phyloP scores from a whole-genome alignment of 148 eudicot species.

The Arctostaphylos glauca region DNA sequence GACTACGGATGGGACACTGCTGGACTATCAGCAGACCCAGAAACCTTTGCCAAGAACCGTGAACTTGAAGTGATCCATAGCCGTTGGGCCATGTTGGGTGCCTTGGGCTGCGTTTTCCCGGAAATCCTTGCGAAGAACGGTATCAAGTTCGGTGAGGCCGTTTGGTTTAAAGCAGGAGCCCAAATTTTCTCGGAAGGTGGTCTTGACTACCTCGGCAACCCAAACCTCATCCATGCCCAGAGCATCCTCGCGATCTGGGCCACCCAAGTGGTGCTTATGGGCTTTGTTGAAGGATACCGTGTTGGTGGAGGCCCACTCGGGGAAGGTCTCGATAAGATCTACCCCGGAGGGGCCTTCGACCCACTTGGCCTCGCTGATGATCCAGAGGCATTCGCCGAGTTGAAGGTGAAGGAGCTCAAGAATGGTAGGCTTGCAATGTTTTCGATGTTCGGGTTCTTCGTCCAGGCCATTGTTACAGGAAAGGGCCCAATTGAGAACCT shows the following conservation, averaged over 20 bases:
- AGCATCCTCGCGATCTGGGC: constrained; percentile 33
- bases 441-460: constrained; percentile 38
- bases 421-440: constrained; percentile 35
- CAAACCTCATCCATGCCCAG: constrained; percentile 26
- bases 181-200: constrained; percentile 37
- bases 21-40: constrained; percentile 25
- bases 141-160: constrained; percentile 30
- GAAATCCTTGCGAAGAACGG: constrained; percentile 29
- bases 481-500: constrained; percentile 38
- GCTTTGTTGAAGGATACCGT: constrained; percentile 23
- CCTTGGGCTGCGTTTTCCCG: constrained; percentile 32
- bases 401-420: constrained; percentile 39
- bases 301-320: constrained; percentile 34
- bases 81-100: constrained; percentile 37
- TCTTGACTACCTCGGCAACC: constrained; percentile 31
- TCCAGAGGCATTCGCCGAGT: constrained; percentile 33
- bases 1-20: constrained; percentile 30
- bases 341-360: constrained; percentile 35
- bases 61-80: constrained; percentile 37
- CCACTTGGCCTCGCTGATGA: constrained; percentile 37
- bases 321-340: constrained; percentile 32
- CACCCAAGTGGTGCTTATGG: constrained; percentile 29
- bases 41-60: constrained; percentile 33
- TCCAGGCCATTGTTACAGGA: constrained; percentile 37
- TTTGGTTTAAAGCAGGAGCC: constrained; percentile 38